Evolutionary conservation across 768 basidiomycete genomes (phyloP).

Genomic region (Megacollybia marginata): DNA sequence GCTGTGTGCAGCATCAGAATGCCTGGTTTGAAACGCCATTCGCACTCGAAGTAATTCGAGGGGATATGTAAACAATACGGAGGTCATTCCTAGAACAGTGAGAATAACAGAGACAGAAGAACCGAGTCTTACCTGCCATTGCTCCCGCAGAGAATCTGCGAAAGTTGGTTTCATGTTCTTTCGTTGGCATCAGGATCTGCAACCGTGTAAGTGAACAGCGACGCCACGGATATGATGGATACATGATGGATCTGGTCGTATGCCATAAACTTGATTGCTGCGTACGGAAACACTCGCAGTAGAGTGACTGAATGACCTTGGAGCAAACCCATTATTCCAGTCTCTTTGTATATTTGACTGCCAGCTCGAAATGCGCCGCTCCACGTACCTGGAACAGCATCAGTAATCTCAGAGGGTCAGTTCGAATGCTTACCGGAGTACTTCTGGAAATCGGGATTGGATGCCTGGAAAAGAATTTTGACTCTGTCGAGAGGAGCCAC

Average conservation of each 20-base stretch:
- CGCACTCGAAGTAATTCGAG: constrained; percentile 93
- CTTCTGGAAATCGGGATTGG: constrained; percentile 89
- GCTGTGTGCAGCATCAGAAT: constrained; percentile 14
- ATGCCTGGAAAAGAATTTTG: constrained; percentile 97
- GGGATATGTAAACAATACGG: constrained; percentile 91
- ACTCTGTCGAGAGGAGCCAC: constrained; percentile 96
- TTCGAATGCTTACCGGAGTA: constrained; percentile 64
- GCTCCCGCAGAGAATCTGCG: constrained; percentile 85
- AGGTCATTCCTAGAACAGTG: constrained; percentile 55
- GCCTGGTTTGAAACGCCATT: constrained; percentile 77
- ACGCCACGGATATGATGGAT: constrained; percentile 5
- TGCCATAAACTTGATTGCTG: constrained; percentile 94
- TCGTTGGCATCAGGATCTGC: constrained; percentile 83
- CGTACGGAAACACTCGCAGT: constrained; percentile 92
- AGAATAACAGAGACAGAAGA: neutral
- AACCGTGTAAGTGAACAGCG: too few species aligned
- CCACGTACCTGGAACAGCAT: constrained; percentile 60
- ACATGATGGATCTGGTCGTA: constrained; percentile 87
- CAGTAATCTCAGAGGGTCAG: neutral
- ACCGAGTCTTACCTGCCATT: constrained; percentile 59
- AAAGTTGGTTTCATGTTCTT: constrained; percentile 65
- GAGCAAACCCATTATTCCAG: constrained; percentile 74
- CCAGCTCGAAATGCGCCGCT: constrained; percentile 77
- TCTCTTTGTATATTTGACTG: constrained; percentile 56
- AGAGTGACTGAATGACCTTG: constrained; percentile 97